Evolutionary conservation across 1,284 basidiomycete species (phyloP).

Genomic region (Pascua guehoae): DNA sequence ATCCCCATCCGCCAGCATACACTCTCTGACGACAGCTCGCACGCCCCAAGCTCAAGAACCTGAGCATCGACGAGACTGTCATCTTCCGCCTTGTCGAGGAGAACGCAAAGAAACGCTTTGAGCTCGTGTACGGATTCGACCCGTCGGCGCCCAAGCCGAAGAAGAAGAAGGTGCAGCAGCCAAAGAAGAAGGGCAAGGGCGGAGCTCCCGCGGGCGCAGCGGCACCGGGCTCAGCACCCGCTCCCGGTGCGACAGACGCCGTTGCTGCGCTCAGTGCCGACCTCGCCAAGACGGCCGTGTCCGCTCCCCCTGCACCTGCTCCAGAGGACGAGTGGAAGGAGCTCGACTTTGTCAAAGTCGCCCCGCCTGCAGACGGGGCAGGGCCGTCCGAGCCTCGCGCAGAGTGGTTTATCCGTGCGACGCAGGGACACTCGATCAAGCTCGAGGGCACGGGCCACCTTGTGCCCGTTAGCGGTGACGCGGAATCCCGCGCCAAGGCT

Average conservation of each 20-base stretch:
- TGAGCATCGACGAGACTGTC: slow-evolving; percentile 54
- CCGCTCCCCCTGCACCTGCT: neutral
- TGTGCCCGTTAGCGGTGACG: slow-evolving; percentile 30
- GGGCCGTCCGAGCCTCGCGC: slow-evolving; percentile 9
- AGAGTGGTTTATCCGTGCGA: slow-evolving; percentile 82
- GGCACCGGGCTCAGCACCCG: slow-evolving; percentile 2
- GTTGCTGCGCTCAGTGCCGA: slow-evolving; percentile 2
- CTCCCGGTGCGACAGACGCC: slow-evolving; percentile 3
- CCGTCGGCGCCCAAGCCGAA: slow-evolving; percentile 38
- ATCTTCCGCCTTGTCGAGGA: slow-evolving; percentile 68
- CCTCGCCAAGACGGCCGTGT: neutral
- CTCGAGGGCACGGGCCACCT: slow-evolving; percentile 59
- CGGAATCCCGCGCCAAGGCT: slow-evolving; percentile 27
- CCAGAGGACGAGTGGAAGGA: slow-evolving; percentile 20
- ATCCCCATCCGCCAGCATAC: no score
- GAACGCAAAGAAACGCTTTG: slow-evolving; percentile 75
- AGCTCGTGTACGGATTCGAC: slow-evolving; percentile 61
- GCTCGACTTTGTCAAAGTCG: slow-evolving; percentile 27
- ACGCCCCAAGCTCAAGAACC: slow-evolving; percentile 55
- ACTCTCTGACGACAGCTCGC: slow-evolving; percentile 51
- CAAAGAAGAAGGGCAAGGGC: slow-evolving; percentile 19
- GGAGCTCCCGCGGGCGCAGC: neutral
- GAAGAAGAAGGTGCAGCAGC: slow-evolving; percentile 17
- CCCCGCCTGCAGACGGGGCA: slow-evolving; percentile 6
- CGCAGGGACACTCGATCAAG: slow-evolving; percentile 87